Conservation (phyloP, 2,329 filamentous ascomycete species). For the Scedosporium dehoogii region DNA sequence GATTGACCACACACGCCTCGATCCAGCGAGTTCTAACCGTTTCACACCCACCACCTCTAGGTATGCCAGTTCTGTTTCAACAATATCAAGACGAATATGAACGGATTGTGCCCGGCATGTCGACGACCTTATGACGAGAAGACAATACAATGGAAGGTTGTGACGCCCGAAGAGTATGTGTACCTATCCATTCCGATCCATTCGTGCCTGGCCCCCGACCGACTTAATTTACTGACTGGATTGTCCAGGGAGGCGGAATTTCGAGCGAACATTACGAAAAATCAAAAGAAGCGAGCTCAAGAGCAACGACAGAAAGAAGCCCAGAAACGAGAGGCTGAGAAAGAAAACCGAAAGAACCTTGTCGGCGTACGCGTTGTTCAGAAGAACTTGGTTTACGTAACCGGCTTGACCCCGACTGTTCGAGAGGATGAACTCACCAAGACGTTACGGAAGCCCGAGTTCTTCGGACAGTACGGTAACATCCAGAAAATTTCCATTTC, state of each 20-base stretch:
- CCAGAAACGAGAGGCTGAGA: constrained; percentile 93
- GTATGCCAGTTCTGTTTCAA: constrained; percentile 99
- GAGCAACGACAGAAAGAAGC: constrained; percentile 84
- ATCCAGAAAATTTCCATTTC: constrained; percentile 99
- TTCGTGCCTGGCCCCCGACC: constrained; percentile 14
- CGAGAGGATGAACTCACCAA: constrained; percentile 87
- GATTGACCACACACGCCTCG: neutral
- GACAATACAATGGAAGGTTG: constrained; percentile 93
- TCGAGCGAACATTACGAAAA: constrained; percentile 71
- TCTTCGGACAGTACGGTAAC: constrained; percentile 96
- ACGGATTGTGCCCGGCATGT: constrained; percentile 94
- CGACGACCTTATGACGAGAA: constrained; percentile 92
- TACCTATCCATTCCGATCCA: constrained; percentile 17
- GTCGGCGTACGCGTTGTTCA: constrained; percentile 93
- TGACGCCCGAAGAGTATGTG: constrained; percentile 81
- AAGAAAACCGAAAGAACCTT: constrained; percentile 88
- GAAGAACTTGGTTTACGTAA: constrained; percentile 98
- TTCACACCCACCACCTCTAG: constrained; percentile 31
- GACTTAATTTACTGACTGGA: constrained; percentile 15
- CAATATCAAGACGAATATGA: constrained; percentile 97
- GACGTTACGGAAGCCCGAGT: constrained; percentile 80
- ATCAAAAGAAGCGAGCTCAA: constrained; percentile 82
- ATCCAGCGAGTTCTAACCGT: neutral
- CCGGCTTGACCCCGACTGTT: constrained; percentile 82
- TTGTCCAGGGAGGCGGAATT: constrained; percentile 57